A percentile compares a stretch with the other conserved stretches of the same genome.
phyloP scores from a whole-genome alignment of 2,329 filamentous ascomycete genomes.

The Sporothrix phasma region DNA sequence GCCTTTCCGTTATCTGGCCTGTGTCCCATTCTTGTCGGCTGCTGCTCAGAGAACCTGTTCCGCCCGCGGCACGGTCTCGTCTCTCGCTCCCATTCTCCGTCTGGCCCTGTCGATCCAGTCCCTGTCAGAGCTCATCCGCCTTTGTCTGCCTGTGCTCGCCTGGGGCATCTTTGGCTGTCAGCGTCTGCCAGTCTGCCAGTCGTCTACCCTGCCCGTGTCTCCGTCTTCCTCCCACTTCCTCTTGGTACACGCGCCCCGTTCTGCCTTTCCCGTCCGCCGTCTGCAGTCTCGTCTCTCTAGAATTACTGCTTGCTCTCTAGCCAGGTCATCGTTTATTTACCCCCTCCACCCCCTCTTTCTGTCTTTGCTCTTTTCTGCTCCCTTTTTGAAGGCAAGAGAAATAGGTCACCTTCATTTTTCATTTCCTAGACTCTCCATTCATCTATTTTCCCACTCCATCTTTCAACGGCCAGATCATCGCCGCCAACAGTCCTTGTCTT shows the following conservation, averaged over 20 bases:
- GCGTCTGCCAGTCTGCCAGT: neutral
- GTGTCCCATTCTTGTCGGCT: neutral
- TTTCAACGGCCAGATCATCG: neutral
- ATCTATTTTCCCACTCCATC: neutral
- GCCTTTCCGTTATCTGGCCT: constrained; percentile 1
- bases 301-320: neutral
- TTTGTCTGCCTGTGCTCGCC: neutral
- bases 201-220: neutral
- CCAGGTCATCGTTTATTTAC: constrained; percentile 9
- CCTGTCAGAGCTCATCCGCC: no score
- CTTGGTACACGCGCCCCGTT: neutral
- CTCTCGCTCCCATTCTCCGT: neutral
- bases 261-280: neutral
- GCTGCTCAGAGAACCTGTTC: constrained; percentile 2
- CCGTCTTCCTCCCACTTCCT: neutral
- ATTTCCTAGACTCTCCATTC: neutral
- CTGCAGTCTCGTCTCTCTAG: neutral
- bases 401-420: constrained; percentile 1
- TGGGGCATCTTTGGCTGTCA: neutral
- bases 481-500: neutral
- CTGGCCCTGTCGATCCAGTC: neutral
- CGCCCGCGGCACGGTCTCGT: constrained; percentile 5
- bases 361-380: neutral
- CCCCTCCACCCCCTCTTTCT: neutral
- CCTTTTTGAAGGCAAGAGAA: constrained; percentile 4